Percentiles rank a stretch among this genome's conserved stretches.
Evolutionary conservation across 768 basidiomycete species (phyloP).

Genomic region (Termitomyces sp.): DNA sequence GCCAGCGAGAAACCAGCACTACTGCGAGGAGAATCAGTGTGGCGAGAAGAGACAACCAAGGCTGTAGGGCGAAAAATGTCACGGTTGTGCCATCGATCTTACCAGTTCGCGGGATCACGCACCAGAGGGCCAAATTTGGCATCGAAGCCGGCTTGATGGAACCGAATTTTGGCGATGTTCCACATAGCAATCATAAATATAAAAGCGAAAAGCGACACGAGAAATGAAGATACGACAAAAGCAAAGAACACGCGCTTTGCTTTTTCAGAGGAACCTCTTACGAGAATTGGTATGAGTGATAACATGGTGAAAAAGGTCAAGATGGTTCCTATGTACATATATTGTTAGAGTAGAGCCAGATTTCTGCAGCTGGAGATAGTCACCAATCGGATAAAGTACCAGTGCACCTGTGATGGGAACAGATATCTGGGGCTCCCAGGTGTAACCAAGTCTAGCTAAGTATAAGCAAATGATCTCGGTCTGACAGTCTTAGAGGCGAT

Average conservation of each 20-base stretch:
- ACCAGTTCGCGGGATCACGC: slow-evolving; percentile 11
- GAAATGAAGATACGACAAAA: slow-evolving; percentile 28
- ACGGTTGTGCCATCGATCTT: neutral
- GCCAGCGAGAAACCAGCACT: slow-evolving; percentile 15
- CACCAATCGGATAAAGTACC: slow-evolving; percentile 36
- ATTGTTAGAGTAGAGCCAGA: neutral
- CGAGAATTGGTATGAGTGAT: slow-evolving; percentile 26
- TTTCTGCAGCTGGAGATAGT: neutral
- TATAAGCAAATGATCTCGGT: neutral
- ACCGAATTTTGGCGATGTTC: slow-evolving; percentile 30
- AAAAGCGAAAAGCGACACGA: slow-evolving; percentile 30
- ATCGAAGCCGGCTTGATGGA: slow-evolving; percentile 31
- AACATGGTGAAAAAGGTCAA: slow-evolving; percentile 30
- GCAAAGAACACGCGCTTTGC: slow-evolving; percentile 28
- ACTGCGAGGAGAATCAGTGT: slow-evolving; percentile 27
- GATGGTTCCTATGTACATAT: slow-evolving; percentile 24
- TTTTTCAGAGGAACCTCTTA: slow-evolving; percentile 19
- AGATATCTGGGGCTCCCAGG: slow-evolving; percentile 35
- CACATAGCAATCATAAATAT: slow-evolving; percentile 38
- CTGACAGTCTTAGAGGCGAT: neutral
- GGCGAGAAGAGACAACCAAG: slow-evolving; percentile 35
- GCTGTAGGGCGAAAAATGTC: slow-evolving; percentile 20
- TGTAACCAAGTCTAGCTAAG: slow-evolving; percentile 34
- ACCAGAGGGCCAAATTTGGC: slow-evolving; percentile 38
- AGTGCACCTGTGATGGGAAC: slow-evolving; percentile 33